A percentile compares a stretch with the other conserved stretches of the same genome.
phyloP scores from a whole-genome alignment of 2,329 filamentous ascomycete genomes.

The Ramichloridium luteum region DNA sequence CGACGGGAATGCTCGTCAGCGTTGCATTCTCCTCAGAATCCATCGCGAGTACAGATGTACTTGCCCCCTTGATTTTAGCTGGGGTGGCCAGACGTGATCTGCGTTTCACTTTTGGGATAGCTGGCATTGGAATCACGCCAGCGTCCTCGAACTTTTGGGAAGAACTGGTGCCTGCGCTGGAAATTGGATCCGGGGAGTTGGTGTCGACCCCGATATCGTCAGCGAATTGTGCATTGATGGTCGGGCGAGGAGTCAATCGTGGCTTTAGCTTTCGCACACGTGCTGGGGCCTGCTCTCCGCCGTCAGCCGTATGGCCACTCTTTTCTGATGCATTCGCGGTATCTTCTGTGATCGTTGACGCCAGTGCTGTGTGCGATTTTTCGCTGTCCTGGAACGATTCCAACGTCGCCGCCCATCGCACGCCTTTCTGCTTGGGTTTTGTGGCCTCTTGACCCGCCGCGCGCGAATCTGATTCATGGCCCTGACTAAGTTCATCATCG shows the following conservation, averaged over 20 bases:
- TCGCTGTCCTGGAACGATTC: conserved; percentile 32
- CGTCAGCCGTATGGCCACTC: conserved; percentile 5
- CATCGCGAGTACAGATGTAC: conserved; percentile 4
- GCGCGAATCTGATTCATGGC: conserved; percentile 4
- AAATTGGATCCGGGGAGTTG: conserved; percentile 1
- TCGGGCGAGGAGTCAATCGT: conserved; percentile 1
- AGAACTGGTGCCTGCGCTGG: neutral
- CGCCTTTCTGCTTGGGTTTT: conserved; percentile 14
- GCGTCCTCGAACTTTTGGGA: neutral
- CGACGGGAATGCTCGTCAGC: conserved; percentile 1
- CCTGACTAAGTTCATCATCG: conserved; percentile 7
- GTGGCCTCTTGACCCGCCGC: conserved; percentile 7
- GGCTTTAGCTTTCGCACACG: conserved; percentile 1
- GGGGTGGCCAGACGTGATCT: conserved; percentile 25
- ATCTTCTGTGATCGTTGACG: conserved; percentile 7
- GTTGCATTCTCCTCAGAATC: neutral
- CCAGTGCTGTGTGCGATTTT: conserved; percentile 10
- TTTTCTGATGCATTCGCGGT: neutral
- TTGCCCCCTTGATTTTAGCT: conserved; percentile 15
- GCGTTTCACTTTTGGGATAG: conserved; percentile 13
- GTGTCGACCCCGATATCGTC: conserved; percentile 4
- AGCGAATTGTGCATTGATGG: conserved; percentile 2
- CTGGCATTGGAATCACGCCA: no score
- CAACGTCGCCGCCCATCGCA: conserved; percentile 37
- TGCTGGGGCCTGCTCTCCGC: conserved; percentile 6